Base-by-base conservation (phyloP, 495 filamentous ascomycete species). In the Annulohypoxylon stygium region DNA sequence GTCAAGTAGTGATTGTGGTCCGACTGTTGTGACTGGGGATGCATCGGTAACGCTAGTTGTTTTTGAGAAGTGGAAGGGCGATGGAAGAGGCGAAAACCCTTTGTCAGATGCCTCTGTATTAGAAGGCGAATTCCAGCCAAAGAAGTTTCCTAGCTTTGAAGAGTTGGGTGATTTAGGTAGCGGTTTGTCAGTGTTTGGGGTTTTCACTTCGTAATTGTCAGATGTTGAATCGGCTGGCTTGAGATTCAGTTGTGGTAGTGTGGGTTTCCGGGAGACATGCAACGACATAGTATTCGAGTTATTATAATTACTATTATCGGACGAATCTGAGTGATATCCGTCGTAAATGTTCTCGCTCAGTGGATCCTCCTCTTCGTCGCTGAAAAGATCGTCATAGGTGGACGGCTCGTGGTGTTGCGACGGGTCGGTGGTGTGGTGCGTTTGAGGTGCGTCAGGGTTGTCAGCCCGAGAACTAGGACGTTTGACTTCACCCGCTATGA, bases 41-140 rank as follows among this genome's bases (percentile, higher is more conserved):
- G 78, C 79, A 80, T 86, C 79, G 55, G 80, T 77, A 67, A 70
- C 71, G 26, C 75, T 78, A 36, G 78, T 71, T 12, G 76, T 74
- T 64, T 82, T 83, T 51, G 79, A 77, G 37, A 84, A 84, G 33
- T 69, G 65, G 30, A 78, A 80, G 7, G 82, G 79, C 6, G 85
- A 87, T 4, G 83, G 83, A 51, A 86, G 75, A 0, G 87, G 84
- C 51, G 86, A 88, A 74, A 80, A 83, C n/a, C 75, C 76, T 69
- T 82, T 81, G 65, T 88, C 86, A 7, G 86, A 87, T 51, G 78
- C 81, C 14, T 84, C 83, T 23, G 84, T 85, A 23, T 79, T 81
- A 1, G 86, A 83, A 25, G 86, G 83, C 43, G 81, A 78, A 26
- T 79, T 76, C 86, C 86, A 88, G 78, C 86, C 86, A 75, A 87